Percentiles rank a stretch among this genome's conserved stretches.
Evolutionary conservation across 2,329 filamentous ascomycete genomes (phyloP).

Genomic region (Fusarium sterilihyphosum): DNA sequence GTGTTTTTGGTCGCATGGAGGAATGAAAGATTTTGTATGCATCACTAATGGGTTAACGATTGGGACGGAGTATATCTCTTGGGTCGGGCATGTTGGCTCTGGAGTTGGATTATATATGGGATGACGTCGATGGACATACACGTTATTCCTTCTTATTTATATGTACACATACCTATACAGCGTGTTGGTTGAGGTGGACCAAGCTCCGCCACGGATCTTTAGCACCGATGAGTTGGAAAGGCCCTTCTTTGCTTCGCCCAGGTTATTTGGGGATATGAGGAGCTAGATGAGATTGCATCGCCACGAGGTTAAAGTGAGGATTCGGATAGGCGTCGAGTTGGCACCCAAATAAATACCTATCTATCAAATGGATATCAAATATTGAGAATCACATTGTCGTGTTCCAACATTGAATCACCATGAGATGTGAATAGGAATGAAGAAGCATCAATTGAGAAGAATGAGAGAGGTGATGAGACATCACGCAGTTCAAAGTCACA

Average conservation of each 20-base stretch:
- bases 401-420: slow-evolving; percentile 12
- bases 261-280: slow-evolving; percentile 20
- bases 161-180: slow-evolving; percentile 51
- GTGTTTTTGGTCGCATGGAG: slow-evolving; percentile 97
- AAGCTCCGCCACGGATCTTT: slow-evolving; percentile 70
- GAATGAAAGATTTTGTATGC: slow-evolving; percentile 70
- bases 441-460: neutral
- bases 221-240: slow-evolving; percentile 74
- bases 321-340: slow-evolving; percentile 71
- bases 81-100: slow-evolving; percentile 45
- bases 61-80: slow-evolving; percentile 41
- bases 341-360: slow-evolving; percentile 55
- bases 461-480: slow-evolving; percentile 8
- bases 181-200: slow-evolving; percentile 63
- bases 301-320: slow-evolving; percentile 79
- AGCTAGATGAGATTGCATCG: slow-evolving; percentile 54
- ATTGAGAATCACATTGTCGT: slow-evolving; percentile 29
- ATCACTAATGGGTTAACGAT: slow-evolving; percentile 41
- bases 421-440: neutral
- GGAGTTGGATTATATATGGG: slow-evolving; percentile 47
- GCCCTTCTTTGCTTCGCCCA: slow-evolving; percentile 47
- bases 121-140: slow-evolving; percentile 48
- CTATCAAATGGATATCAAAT: slow-evolving; percentile 46
- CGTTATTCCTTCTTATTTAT: slow-evolving; percentile 58
- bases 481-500: slow-evolving; percentile 18